Evolutionary conservation across 345 rosid genomes (phyloP).

Genomic region (Populus simonii): DNA sequence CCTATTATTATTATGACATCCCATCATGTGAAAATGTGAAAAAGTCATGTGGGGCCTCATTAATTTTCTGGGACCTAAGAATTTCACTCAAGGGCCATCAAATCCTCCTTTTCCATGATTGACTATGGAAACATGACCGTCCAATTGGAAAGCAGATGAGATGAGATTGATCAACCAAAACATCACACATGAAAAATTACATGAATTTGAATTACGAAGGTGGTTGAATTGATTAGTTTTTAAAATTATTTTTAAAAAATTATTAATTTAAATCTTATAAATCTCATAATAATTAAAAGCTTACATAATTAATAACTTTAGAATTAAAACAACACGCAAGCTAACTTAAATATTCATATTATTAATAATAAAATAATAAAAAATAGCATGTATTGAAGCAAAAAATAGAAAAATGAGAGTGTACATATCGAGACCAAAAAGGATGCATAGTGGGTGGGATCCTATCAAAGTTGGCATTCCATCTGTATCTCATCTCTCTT

Average conservation of each 20-base stretch:
- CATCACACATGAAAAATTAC: not conserved
- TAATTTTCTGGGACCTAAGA: not conserved
- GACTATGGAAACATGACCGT: not conserved
- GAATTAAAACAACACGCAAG: no score
- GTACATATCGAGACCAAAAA: not conserved
- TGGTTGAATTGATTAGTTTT: no score
- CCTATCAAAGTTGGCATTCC: conserved; percentile 11
- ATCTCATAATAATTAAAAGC: no score
- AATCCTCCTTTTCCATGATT: not conserved
- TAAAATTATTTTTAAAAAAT: no score
- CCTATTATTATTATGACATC: not conserved
- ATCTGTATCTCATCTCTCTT: not conserved
- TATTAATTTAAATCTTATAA: no score
- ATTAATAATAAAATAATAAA: no score
- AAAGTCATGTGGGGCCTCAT: not conserved
- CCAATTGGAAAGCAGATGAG: not conserved
- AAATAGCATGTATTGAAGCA: no score
- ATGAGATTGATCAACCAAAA: conserved; percentile 4
- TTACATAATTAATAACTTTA: no score
- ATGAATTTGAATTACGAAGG: no score
- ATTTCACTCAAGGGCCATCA: not conserved
- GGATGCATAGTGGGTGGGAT: not conserved
- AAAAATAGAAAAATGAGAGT: not conserved
- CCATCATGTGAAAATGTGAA: not conserved
- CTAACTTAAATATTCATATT: no score